Conservation (phyloP, 495 filamentous ascomycete genomes). For the Xylaria grammica region DNA sequence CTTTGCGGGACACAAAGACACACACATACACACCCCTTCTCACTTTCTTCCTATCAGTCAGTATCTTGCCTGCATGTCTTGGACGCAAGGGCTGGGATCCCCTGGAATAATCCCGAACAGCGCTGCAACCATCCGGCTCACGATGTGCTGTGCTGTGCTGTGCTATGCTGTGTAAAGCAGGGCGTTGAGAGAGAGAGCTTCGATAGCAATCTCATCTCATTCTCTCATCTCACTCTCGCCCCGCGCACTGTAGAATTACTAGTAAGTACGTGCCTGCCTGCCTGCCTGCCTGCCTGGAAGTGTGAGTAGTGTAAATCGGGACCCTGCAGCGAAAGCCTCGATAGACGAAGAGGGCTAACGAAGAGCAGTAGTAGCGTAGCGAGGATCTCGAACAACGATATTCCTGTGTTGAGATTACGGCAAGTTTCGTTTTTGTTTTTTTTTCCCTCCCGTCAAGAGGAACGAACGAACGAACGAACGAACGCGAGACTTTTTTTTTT, state of each 20-base stretch:
- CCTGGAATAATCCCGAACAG: constrained; percentile 14
- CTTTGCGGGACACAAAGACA: constrained; percentile 1
- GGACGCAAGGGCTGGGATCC: constrained; percentile 6
- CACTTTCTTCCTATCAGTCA: not conserved
- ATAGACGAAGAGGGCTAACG: constrained; percentile 14
- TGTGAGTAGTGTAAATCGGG: constrained; percentile 20
- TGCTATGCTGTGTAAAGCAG: not conserved
- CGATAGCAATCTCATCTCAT: constrained; percentile 3
- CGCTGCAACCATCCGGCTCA: constrained; percentile 18
- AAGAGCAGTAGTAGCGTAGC: too few species aligned
- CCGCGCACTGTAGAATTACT: constrained; percentile 20
- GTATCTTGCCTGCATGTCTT: constrained; percentile 16
- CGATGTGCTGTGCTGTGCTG: not conserved
- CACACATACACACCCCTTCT: not conserved
- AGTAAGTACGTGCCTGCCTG: too few species aligned
- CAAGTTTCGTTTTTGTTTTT: not conserved
- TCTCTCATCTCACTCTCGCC: not conserved
- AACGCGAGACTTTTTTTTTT: too few species aligned
- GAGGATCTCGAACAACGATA: constrained; percentile 16
- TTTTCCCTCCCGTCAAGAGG: too few species aligned
- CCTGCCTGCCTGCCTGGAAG: too few species aligned
- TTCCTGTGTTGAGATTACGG: constrained; percentile 1
- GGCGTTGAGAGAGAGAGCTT: not conserved
- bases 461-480: too few species aligned
- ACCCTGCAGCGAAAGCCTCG: constrained; percentile 18